These are phyloP conservation scores for Tolypocladium paradoxum DNA, from an alignment of 2,329 filamentous ascomycete genomes.

Conservation along the genomic window DNA sequence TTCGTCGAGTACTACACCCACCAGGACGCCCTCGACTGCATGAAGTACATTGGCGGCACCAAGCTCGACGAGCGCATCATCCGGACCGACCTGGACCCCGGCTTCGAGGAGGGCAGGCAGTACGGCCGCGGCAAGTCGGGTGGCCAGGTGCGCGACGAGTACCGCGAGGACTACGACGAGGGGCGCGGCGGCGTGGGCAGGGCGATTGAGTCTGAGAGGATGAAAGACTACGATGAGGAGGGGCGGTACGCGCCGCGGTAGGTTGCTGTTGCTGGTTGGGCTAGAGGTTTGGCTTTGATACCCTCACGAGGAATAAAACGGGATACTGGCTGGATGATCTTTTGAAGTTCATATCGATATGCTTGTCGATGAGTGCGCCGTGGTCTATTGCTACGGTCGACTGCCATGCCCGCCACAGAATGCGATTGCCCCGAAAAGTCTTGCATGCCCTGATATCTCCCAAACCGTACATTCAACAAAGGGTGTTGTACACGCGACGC, in stretches of 20 bases:
- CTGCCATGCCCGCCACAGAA: not conserved
- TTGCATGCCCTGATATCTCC: conserved; percentile 1
- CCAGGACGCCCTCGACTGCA: conserved; percentile 90
- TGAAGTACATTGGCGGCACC: conserved; percentile 97
- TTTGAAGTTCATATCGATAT: conserved; percentile 1
- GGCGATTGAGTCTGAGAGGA: conserved; percentile 50
- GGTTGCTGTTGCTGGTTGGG: not conserved
- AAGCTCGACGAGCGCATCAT: conserved; percentile 98
- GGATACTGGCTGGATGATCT: not conserved
- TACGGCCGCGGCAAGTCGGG: conserved; percentile 94
- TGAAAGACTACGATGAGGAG: conserved; percentile 30
- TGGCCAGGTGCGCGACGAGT: conserved; percentile 95
- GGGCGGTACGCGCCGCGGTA: conserved; percentile 10
- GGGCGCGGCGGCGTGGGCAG: conserved; percentile 83
- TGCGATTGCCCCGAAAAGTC: not conserved
- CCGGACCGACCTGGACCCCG: conserved; percentile 87
- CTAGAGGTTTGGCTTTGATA: conserved; percentile 11
- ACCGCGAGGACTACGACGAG: conserved; percentile 92
- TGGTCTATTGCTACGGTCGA: conserved; percentile 13
- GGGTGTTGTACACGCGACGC: conserved; percentile 17
- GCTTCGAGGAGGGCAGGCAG: conserved; percentile 90
- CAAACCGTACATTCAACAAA: conserved; percentile 9
- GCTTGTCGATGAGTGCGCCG: not conserved
- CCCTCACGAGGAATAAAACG: conserved; percentile 8
- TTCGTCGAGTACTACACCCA: conserved; percentile 99